These are phyloP conservation scores for Dacryopinax primogenitus DNA, from an alignment of 768 basidiomycete species.

Conservation along the genomic window DNA sequence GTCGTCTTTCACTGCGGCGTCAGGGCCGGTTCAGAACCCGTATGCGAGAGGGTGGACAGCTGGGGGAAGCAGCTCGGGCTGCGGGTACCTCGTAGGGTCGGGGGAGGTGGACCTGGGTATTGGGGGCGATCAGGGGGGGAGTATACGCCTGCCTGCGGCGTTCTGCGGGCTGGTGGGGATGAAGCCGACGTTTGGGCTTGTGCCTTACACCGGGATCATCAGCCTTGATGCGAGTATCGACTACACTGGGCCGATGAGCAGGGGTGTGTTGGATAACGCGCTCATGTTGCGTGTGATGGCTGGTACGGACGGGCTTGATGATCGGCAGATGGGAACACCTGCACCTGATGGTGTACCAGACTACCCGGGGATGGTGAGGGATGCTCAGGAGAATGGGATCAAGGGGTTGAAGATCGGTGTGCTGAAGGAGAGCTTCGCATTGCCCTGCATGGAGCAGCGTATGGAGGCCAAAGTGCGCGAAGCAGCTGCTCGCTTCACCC, in stretches of 20 bases:
- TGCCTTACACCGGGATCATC: constrained; percentile 37
- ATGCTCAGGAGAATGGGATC: constrained; percentile 20
- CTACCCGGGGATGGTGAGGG: constrained; percentile 22
- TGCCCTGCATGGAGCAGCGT: constrained; percentile 27
- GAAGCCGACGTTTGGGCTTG: constrained; percentile 35
- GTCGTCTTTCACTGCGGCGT: constrained; percentile 29
- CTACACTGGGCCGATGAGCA: constrained; percentile 30
- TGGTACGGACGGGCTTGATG: constrained; percentile 36
- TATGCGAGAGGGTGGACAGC: constrained; percentile 33
- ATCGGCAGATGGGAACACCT: constrained; percentile 30
- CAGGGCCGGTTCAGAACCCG: constrained; percentile 35
- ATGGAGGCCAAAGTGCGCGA: constrained; percentile 28
- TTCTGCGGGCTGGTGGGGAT: constrained; percentile 35
- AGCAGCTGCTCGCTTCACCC: constrained; percentile 28
- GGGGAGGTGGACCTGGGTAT: constrained; percentile 35
- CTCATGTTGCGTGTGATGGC: constrained; percentile 34
- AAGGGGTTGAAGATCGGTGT: constrained; percentile 32
- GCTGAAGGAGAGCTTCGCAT: constrained; percentile 30
- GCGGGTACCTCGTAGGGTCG: constrained; percentile 31
- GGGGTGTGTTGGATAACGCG: constrained; percentile 32
- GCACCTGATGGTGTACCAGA: constrained; percentile 27
- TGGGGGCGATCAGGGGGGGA: constrained; percentile 38
- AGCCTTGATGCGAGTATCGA: constrained; percentile 32
- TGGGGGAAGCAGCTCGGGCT: constrained; percentile 36
- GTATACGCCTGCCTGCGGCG: constrained; percentile 33